Conservation (phyloP, 2,329 filamentous ascomycete genomes). For the Amauroascus verrucosus region DNA sequence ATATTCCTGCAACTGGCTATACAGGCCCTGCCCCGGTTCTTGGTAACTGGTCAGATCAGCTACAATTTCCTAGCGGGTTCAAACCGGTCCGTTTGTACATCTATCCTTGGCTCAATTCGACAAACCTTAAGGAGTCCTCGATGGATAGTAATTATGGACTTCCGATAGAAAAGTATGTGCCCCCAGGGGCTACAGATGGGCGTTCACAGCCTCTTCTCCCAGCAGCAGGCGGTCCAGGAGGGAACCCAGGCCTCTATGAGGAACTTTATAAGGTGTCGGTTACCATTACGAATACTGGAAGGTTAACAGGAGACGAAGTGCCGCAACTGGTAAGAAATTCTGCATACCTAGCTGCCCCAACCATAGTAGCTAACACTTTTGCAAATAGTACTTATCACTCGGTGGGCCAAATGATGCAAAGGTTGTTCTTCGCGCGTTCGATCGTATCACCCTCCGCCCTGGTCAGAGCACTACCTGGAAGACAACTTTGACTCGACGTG, state of each 20-base stretch:
- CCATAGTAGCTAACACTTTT: neutral
- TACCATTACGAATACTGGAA: slow-evolving; percentile 44
- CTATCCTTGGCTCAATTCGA: slow-evolving; percentile 55
- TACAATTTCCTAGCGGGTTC: slow-evolving; percentile 47
- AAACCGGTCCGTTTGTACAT: slow-evolving; percentile 46
- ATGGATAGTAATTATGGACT: slow-evolving; percentile 47
- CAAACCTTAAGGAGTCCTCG: slow-evolving; percentile 43
- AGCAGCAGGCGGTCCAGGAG: slow-evolving; percentile 50
- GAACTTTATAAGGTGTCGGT: slow-evolving; percentile 41
- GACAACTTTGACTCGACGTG: slow-evolving; percentile 62
- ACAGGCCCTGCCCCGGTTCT: slow-evolving; percentile 46
- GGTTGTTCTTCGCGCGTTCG: slow-evolving; percentile 65
- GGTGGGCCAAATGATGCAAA: slow-evolving; percentile 64
- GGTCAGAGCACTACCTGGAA: slow-evolving; percentile 58
- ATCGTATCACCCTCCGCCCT: slow-evolving; percentile 60
- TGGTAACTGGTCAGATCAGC: slow-evolving; percentile 42
- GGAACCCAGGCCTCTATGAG: slow-evolving; percentile 48
- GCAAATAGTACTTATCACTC: slow-evolving; percentile 57
- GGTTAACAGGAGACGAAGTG: slow-evolving; percentile 42
- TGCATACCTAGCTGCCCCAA: neutral
- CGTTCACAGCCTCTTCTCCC: slow-evolving; percentile 47
- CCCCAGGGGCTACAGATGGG: slow-evolving; percentile 42
- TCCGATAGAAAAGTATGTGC: slow-evolving; percentile 41
- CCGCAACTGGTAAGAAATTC: slow-evolving; percentile 37
- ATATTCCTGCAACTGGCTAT: slow-evolving; percentile 44